A percentile compares a stretch with the other conserved stretches of the same genome.
Evolutionary conservation across 495 filamentous ascomycete genomes (phyloP).

Genomic region (Aspergillus bertholletiae): DNA sequence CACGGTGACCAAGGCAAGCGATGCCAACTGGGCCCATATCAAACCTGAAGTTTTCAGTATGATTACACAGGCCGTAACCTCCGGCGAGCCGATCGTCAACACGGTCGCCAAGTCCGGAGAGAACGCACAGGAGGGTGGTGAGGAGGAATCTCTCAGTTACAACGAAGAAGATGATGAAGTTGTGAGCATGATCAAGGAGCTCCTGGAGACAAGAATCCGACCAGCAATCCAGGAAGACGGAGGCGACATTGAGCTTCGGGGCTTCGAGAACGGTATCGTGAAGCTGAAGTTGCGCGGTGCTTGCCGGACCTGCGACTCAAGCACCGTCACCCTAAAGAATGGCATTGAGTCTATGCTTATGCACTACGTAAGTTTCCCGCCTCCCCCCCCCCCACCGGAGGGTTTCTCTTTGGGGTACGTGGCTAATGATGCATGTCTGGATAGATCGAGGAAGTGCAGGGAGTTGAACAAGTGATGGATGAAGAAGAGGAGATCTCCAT

Average conservation of each 20-base stretch:
- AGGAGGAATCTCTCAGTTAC: constrained; percentile 67
- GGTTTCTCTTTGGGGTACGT: too few relatives aligned
- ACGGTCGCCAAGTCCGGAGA: constrained; percentile 59
- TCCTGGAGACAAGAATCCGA: constrained; percentile 92
- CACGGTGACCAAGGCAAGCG: constrained; percentile 85
- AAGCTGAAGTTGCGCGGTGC: constrained; percentile 85
- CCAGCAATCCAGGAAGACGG: constrained; percentile 97
- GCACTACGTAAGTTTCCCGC: constrained; percentile 58
- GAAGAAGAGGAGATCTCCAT: constrained; percentile 88
- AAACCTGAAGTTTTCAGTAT: constrained; percentile 93
- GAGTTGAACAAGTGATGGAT: constrained; percentile 86
- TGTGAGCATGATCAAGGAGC: constrained; percentile 95
- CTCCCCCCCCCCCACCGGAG: too few relatives aligned
- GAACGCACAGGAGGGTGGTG: constrained; percentile 50
- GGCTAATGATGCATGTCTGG: constrained; percentile 8
- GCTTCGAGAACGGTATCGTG: constrained; percentile 84
- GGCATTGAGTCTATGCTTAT: constrained; percentile 98
- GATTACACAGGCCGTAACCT: constrained; percentile 85
- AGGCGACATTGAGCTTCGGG: constrained; percentile 91
- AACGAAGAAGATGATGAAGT: constrained; percentile 89
- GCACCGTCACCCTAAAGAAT: constrained; percentile 91
- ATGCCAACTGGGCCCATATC: constrained; percentile 89
- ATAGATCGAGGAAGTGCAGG: constrained; percentile 93
- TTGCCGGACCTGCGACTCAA: constrained; percentile 92
- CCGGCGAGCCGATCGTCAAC: constrained; percentile 77